These are phyloP conservation scores for Botrytis byssoidea DNA, from an alignment of 2,329 filamentous ascomycete species.

Conservation along the genomic window DNA sequence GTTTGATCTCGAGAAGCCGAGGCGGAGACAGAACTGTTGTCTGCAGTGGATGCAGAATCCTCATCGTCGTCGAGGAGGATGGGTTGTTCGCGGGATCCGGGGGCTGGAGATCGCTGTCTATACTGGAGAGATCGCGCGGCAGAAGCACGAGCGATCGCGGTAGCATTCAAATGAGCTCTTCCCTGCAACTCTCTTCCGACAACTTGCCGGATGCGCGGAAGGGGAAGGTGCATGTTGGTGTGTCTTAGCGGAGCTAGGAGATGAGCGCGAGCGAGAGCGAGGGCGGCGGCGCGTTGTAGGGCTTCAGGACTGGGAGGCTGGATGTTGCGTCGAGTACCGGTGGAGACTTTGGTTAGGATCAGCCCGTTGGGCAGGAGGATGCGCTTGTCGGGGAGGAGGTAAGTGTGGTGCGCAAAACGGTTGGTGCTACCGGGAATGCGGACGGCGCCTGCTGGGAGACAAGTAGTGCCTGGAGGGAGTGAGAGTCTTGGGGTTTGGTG, in stretches of 20 bases:
- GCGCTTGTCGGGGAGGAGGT: background rate
- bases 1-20: background rate
- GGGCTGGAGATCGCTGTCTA: background rate
- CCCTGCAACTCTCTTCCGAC: background rate
- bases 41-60: background rate
- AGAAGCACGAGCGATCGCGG: background rate
- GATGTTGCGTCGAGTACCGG: accelerated
- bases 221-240: background rate
- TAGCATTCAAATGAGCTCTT: background rate
- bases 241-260: background rate
- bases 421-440: background rate
- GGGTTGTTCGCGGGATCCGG: background rate
- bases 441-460: background rate
- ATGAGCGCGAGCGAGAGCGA: background rate
- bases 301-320: background rate
- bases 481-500: accelerated
- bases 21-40: background rate
- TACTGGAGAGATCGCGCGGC: too few relatives aligned
- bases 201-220: background rate
- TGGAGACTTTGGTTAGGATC: background rate
- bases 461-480: background rate
- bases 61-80: background rate
- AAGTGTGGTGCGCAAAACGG: background rate
- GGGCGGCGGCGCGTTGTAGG: too few relatives aligned
- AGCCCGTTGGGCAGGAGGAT: background rate